phyloP scores from a whole-genome alignment of 768 basidiomycete genomes.

The Tremella fuciformis region DNA sequence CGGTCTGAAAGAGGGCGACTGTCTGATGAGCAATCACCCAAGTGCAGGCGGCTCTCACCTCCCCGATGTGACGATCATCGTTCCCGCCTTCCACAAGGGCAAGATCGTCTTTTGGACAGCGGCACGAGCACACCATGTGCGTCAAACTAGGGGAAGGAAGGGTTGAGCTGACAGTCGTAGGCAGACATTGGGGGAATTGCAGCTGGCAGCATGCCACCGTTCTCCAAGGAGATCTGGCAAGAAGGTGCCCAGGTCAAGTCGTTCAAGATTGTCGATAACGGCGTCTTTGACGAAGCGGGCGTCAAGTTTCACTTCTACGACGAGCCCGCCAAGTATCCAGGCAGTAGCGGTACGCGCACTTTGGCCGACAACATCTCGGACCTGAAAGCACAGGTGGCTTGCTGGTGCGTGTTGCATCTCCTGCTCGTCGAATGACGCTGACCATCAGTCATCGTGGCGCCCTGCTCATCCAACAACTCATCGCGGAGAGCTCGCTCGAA shows the following conservation, averaged over 20 bases:
- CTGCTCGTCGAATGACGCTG: no score
- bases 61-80: conserved; percentile 37
- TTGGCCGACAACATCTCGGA: conserved; percentile 56
- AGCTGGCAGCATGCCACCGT: conserved; percentile 88
- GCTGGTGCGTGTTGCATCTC: no score
- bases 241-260: conserved; percentile 86
- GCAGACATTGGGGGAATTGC: conserved; percentile 80
- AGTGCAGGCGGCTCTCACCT: conserved; percentile 27
- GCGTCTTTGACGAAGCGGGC: conserved; percentile 78
- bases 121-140: conserved; percentile 49
- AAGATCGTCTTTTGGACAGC: conserved; percentile 30
- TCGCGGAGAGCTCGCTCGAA: conserved; percentile 75
- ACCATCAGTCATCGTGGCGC: no score
- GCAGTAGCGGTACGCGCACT: conserved; percentile 12
- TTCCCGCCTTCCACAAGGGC: conserved; percentile 28
- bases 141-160: no score
- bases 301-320: no score
- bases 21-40: conserved; percentile 33
- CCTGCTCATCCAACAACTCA: conserved; percentile 76
- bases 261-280: conserved; percentile 81
- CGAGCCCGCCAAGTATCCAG: conserved; percentile 19
- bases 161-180: no score
- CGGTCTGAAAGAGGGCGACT: conserved; percentile 27
- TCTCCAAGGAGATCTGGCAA: conserved; percentile 83
- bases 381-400: conserved; percentile 61